Base-by-base conservation (phyloP, 2,329 filamentous ascomycete genomes). In the Penicillium fuscoglaucum region DNA sequence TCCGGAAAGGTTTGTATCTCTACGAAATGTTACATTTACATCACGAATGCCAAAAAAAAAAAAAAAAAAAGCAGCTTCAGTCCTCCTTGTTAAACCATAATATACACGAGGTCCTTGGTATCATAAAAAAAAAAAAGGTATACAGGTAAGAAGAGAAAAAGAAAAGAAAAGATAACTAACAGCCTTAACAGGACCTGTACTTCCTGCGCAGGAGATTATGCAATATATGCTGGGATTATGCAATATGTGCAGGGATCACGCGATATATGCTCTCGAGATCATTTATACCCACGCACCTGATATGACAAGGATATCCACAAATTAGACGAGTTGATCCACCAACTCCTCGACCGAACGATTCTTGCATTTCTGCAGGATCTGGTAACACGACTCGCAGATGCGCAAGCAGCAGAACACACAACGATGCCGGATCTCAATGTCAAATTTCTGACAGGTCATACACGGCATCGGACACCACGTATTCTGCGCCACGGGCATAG, bases 351-450 rank as follows among this genome's bases (percentile, higher is more conserved):
- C 66, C 31, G 73, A 76, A 15, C 73, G 68, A 48, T 66, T 58
- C 40, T 66, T 65, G 45, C 64, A 70, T 56, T 72, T 72, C 64
- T 73, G 68, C 56, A 79, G 60, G 17, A 44, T 54, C 47, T 72
- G 65, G 52, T 68, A 68, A 58, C 77, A 79, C 9, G 61, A 60
- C 4, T 58, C 68, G 53, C 77, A 79, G 40, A 79, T 69, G 6
- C 77, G 70, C 62, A 79, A 58, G 52, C 70, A 75, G 52, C 77
- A 79, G 53, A 77, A 79, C 7, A 74, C 71, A 59, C 77, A 79
- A 37, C 72, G 72, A 59, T 74, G 70, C 10, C 75, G 68, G 21
- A 72, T 64, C 58, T 77, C 70, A 3, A 67, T 70, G 53, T 78
- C 74, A 13, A 69, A 67, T 50, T 75, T 74, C 37, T 72, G 71